These are phyloP conservation scores for Anastatica hierochuntica DNA, from an alignment of 345 rosid species.

Conservation along the genomic window DNA sequence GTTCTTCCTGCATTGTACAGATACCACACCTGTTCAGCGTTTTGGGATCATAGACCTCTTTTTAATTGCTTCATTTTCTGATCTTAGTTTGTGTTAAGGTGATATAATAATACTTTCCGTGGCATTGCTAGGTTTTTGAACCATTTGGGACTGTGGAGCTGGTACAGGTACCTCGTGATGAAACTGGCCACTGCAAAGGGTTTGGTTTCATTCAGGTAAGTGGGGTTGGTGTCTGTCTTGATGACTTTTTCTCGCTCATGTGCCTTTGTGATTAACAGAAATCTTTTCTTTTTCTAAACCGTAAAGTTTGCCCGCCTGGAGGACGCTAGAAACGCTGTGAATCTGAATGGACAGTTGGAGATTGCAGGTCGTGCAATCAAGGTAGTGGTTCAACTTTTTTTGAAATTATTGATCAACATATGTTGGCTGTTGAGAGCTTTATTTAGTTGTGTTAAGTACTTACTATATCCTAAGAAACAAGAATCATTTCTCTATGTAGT, in stretches of 20 bases:
- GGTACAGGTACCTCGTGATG: conserved; percentile 91
- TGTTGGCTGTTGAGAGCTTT: not conserved
- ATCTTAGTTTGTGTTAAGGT: not conserved
- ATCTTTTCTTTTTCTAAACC: not conserved
- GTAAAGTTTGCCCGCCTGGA: conserved; percentile 83
- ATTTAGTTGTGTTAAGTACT: not conserved
- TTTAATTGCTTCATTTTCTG: not conserved
- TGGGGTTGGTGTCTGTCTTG: conserved; percentile 1
- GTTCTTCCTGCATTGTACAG: not conserved
- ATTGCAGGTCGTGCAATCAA: conserved; percentile 83
- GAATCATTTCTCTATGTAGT: not conserved
- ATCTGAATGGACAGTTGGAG: conserved; percentile 84
- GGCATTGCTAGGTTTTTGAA: conserved; percentile 64
- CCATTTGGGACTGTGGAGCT: conserved; percentile 90
- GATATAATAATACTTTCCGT: conserved; percentile 1
- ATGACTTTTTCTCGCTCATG: not conserved
- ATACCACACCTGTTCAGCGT: not conserved
- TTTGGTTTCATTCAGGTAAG: conserved; percentile 95
- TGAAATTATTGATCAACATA: not conserved
- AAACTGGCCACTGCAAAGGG: conserved; percentile 84
- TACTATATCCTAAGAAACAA: not conserved
- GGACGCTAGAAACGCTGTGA: conserved; percentile 86
- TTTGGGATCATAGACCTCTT: not conserved
- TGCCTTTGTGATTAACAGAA: conserved; percentile 2
- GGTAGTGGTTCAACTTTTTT: conserved; percentile 32